Conservation (phyloP, 192 early-diverging fungal species). For the Chytriomyces confervae region DNA sequence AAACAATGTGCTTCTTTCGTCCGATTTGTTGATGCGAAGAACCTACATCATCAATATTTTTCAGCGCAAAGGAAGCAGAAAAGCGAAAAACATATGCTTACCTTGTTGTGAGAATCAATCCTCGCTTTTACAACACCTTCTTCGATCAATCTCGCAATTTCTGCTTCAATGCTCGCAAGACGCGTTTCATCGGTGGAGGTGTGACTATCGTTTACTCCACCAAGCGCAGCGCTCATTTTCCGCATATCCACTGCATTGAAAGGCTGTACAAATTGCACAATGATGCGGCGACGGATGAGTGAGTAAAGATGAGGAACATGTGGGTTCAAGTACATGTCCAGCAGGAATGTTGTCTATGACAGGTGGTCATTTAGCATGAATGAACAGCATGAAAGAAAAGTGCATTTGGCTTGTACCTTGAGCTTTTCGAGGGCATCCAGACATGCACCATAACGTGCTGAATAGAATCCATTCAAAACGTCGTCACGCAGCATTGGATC, state of each 20-base stretch:
- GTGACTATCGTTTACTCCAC: background rate
- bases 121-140: constrained; percentile 74
- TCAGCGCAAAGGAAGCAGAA: background rate
- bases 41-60: constrained; percentile 49
- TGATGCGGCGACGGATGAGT: constrained; percentile 76
- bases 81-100: constrained; percentile 17
- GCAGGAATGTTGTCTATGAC: constrained; percentile 52
- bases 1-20: constrained; percentile 73
- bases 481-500: constrained; percentile 73
- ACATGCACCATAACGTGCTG: constrained; percentile 74
- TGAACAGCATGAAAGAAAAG: background rate
- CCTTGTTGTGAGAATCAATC: constrained; percentile 89
- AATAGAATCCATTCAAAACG: constrained; percentile 73
- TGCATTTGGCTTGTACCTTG: constrained; percentile 55
- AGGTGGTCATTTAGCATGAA: background rate
- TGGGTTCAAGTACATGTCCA: constrained; percentile 76
- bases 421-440: constrained; percentile 70
- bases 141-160: constrained; percentile 73
- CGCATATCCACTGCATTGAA: constrained; percentile 80
- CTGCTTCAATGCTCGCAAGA: constrained; percentile 67
- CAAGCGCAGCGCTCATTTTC: constrained; percentile 77
- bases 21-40: constrained; percentile 68
- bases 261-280: constrained; percentile 83
- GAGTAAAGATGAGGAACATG: constrained; percentile 73
- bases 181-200: constrained; percentile 39